Base-by-base conservation (phyloP, 176 grass and related monocot species). In the Oryza glumipatula region DNA sequence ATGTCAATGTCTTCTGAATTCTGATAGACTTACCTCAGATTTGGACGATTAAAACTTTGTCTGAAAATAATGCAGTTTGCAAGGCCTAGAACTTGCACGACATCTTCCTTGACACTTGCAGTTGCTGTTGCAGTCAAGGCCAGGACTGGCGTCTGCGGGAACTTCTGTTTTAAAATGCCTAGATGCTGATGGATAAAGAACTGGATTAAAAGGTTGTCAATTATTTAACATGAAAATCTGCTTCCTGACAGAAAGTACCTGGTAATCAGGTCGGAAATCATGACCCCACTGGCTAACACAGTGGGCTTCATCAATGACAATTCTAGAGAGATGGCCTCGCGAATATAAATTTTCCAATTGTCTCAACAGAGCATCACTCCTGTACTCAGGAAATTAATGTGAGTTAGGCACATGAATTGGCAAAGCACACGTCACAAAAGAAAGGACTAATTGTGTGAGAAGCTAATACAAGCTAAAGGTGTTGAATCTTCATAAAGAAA, bases 291-390 rank as follows among this genome's bases (percentile, higher is more conserved):
- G 96, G 83, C 93, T 98, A 68, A 98, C 91, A 89, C 93, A 98
- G 87, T 98, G 96, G 74, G 93, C 96, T 94, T 98, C 96, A 87
- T 98, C 96, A 77, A 98, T 95, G 74, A 98, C 96, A 86, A 98
- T 98, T 84, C 96, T 98, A 76, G 88, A 89, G 73, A 98, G 91
- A 77, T 69, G 86, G 30, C 90, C 93, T 52, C 64, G 77, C 72
- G 81, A 80, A 87, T 98, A 77, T 51, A 95, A 65, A 81, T 61
- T 68, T 13, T 84, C 74, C 88, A 98, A 87, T 70, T 94, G 78
- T 77, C 81, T 95, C 67, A 89, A 73, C 7, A 98, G 74, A 80
- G 61, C 75, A 80, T 94, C 88, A 65, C 96, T 98, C 89, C 96
- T 98, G 87, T 70, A 82, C 49, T 19, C 41, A 70, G 63, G 41